A percentile compares a stretch with the other conserved stretches of the same genome.
phyloP scores from a whole-genome alignment of 2,329 filamentous ascomycete genomes.

The Furcasterigmium furcatum region DNA sequence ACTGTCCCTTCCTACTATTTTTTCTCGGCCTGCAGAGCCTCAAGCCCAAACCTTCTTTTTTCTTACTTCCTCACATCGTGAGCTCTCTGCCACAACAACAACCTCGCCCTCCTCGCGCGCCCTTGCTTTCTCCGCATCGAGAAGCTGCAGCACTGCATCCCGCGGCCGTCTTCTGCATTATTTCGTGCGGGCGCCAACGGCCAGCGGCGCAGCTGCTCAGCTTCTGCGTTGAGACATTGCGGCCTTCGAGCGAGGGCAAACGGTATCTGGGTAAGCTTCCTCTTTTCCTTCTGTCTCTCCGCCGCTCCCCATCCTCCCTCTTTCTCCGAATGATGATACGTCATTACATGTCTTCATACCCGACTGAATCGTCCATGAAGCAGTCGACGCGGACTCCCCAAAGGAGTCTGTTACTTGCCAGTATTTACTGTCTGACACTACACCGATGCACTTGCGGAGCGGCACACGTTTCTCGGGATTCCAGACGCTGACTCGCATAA shows the following conservation, averaged over 20 bases:
- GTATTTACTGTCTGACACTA: slow-evolving; percentile 73
- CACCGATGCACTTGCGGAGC: slow-evolving; percentile 1
- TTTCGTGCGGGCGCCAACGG: neutral
- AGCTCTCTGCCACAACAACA: slow-evolving; percentile 4
- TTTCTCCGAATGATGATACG: slow-evolving; percentile 67
- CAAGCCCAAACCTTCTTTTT: slow-evolving; percentile 6
- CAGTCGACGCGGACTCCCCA: slow-evolving; percentile 65
- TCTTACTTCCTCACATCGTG: slow-evolving; percentile 13
- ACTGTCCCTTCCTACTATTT: slow-evolving; percentile 1
- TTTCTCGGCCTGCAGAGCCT: slow-evolving; percentile 16
- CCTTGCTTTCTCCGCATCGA: neutral
- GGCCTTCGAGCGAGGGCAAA: neutral
- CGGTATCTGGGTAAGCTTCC: neutral
- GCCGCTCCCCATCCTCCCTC: slow-evolving; percentile 3
- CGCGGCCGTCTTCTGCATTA: neutral
- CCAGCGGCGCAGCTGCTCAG: neutral
- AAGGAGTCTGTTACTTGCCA: slow-evolving; percentile 83
- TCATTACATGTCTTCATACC: slow-evolving; percentile 75
- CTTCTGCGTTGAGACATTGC: neutral
- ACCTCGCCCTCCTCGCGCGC: neutral
- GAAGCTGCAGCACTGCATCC: neutral
- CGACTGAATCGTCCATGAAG: slow-evolving; percentile 86
- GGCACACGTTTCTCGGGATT: neutral
- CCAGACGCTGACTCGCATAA: slow-evolving; percentile 9
- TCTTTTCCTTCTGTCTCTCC: slow-evolving; percentile 5